These are phyloP conservation scores for Trametes elegans DNA, from an alignment of 768 basidiomycete species.

Conservation along the genomic window DNA sequence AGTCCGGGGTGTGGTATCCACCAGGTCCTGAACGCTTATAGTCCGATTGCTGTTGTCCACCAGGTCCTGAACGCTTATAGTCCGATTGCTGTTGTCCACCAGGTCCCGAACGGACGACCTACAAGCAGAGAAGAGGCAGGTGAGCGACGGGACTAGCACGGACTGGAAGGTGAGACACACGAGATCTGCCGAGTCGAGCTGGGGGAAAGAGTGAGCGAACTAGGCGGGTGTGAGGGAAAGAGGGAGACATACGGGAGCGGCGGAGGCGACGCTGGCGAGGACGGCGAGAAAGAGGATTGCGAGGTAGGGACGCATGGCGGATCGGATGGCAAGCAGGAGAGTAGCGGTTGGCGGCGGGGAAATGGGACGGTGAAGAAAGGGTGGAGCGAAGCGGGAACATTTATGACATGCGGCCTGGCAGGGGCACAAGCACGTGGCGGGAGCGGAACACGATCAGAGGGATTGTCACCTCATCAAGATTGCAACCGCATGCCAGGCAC, in stretches of 20 bases:
- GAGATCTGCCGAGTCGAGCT: constrained; percentile 6
- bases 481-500: constrained; percentile 20
- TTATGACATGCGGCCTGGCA: constrained; percentile 15
- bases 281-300: constrained; percentile 23
- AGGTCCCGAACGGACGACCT: not conserved
- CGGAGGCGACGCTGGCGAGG: constrained; percentile 24
- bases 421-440: constrained; percentile 8
- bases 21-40: not conserved
- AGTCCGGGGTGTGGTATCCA: not conserved
- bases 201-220: not conserved
- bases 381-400: constrained; percentile 4
- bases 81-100: not conserved
- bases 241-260: constrained; percentile 21
- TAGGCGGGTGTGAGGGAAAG: not conserved
- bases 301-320: constrained; percentile 22
- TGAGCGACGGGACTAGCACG: not conserved
- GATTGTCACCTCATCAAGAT: constrained; percentile 17
- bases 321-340: not conserved
- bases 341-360: not conserved
- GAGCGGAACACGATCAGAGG: constrained; percentile 12
- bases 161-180: constrained; percentile 4
- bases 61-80: not conserved
- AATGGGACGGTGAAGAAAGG: not conserved
- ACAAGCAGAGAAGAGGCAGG: not conserved
- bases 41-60: not conserved